These are phyloP conservation scores for Monosporascus ibericus DNA, from an alignment of 2,329 filamentous ascomycete genomes.

Conservation along the genomic window DNA sequence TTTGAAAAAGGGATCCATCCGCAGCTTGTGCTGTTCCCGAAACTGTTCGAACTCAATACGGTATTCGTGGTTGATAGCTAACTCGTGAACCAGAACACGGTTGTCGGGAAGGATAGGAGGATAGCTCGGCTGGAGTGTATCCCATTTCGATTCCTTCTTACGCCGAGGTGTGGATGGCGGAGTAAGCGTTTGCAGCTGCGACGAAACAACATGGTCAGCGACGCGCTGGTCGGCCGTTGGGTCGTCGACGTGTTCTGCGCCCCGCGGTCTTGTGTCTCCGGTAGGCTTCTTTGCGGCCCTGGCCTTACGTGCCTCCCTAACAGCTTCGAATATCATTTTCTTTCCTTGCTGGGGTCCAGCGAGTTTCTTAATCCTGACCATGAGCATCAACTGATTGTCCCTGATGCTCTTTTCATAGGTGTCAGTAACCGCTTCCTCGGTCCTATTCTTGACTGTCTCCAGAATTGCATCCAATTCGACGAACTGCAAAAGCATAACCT, in stretches of 20 bases:
- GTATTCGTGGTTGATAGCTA: conserved; percentile 74
- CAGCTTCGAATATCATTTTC: conserved; percentile 67
- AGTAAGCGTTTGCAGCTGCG: conserved; percentile 44
- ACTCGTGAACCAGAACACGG: conserved; percentile 68
- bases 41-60: conserved; percentile 59
- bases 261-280: conserved; percentile 65
- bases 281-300: conserved; percentile 58
- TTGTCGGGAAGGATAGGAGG: conserved; percentile 63
- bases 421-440: conserved; percentile 63
- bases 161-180: conserved; percentile 46
- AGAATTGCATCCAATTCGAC: conserved; percentile 79
- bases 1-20: conserved; percentile 44
- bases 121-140: conserved; percentile 33
- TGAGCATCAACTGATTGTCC: conserved; percentile 72
- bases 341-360: conserved; percentile 67
- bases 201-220: conserved; percentile 30
- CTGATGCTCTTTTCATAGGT: conserved; percentile 77
- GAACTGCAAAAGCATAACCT: conserved; percentile 82
- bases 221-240: conserved; percentile 34
- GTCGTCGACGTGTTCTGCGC: conserved; percentile 41
- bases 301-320: conserved; percentile 62
- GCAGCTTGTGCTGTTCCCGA: conserved; percentile 47
- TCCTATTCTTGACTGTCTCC: conserved; percentile 75
- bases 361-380: conserved; percentile 73
- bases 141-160: conserved; percentile 32